phyloP scores from a whole-genome alignment of 2,329 filamentous ascomycete species.

The Orbilia brochopaga region DNA sequence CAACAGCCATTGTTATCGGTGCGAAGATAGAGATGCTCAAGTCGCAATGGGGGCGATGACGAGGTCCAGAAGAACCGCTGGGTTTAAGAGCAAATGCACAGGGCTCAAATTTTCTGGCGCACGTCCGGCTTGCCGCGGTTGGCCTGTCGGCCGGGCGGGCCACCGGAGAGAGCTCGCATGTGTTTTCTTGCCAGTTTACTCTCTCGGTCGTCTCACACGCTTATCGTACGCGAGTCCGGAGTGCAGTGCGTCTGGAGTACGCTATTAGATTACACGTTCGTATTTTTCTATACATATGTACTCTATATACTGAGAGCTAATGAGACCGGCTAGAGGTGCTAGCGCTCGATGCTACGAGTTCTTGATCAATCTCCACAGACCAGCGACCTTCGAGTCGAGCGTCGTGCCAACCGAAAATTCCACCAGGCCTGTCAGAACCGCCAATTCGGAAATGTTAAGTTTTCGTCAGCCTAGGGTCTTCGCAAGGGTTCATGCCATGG shows the following conservation, averaged over 20 bases:
- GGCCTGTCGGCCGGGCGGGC: slow-evolving; percentile 5
- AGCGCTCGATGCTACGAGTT: slow-evolving; percentile 23
- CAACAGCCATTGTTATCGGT: slow-evolving; percentile 31
- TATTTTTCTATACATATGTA: not conserved
- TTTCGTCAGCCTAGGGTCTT: not conserved
- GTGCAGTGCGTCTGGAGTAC: too few relatives aligned
- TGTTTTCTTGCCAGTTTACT: not conserved
- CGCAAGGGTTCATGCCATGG: slow-evolving; percentile 1
- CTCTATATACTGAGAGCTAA: not conserved
- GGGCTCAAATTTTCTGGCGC: slow-evolving; percentile 14
- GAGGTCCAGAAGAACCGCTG: not conserved
- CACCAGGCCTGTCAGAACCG: slow-evolving; percentile 23
- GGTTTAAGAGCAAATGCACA: not conserved
- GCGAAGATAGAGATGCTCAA: too few relatives aligned
- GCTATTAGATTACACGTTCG: not conserved
- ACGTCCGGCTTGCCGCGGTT: slow-evolving; percentile 47
- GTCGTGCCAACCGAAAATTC: slow-evolving; percentile 42
- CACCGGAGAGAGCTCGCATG: not conserved
- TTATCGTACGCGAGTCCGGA: not conserved
- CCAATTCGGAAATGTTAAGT: not conserved
- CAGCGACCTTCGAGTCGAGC: slow-evolving; percentile 31
- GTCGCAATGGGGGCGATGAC: not conserved
- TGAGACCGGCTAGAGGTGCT: not conserved
- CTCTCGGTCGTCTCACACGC: too few relatives aligned
- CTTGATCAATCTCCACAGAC: slow-evolving; percentile 36